Evolutionary conservation across 73 alveolate genomes (phyloP).

Genomic region (Tetrahymena borealis): DNA sequence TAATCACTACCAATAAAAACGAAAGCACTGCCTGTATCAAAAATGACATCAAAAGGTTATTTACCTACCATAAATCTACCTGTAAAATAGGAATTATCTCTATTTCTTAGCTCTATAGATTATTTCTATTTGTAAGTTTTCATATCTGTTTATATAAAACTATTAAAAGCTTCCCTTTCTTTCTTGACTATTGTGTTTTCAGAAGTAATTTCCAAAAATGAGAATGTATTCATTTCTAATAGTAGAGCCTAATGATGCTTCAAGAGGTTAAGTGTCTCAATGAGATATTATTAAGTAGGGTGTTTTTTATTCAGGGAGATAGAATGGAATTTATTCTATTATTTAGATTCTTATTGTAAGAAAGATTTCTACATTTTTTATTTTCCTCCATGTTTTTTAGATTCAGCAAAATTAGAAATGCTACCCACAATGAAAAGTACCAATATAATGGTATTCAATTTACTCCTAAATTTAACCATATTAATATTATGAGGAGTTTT

Average conservation of each 20-base stretch:
- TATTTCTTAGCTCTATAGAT: neutral
- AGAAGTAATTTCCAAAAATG: neutral
- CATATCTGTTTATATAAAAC: neutral
- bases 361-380: neutral
- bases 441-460: too few species aligned
- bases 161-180: neutral
- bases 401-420: too few species aligned
- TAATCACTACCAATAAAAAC: constrained; percentile 29
- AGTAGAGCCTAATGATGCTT: neutral
- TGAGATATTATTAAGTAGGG: neutral
- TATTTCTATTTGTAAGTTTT: neutral
- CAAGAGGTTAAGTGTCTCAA: neutral
- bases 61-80: constrained; percentile 27
- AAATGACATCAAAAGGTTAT: constrained; percentile 43
- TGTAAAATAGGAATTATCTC: neutral
- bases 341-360: neutral
- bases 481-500: too few species aligned
- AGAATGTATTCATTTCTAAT: neutral
- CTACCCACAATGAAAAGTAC: too few species aligned
- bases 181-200: neutral
- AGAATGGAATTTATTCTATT: neutral
- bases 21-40: constrained; percentile 50
- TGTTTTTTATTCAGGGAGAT: neutral
- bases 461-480: too few species aligned
- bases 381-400: neutral